A percentile compares a stretch with the other conserved stretches of the same genome.
Conservation (phyloP, 2,329 filamentous ascomycete species). For the Penicillium sumatraense region DNA sequence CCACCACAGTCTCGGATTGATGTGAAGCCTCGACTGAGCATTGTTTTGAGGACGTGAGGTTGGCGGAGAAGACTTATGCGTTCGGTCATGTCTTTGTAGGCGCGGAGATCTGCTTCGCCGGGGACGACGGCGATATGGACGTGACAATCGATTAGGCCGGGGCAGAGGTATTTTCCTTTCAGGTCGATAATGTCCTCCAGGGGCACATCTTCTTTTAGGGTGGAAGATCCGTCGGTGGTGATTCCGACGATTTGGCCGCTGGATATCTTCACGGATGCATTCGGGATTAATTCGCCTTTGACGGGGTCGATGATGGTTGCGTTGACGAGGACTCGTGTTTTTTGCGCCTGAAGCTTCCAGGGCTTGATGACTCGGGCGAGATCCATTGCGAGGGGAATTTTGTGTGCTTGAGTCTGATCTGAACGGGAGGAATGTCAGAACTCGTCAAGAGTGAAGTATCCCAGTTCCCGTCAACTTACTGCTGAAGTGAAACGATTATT, state of each 20-base stretch:
- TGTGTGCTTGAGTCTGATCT: neutral
- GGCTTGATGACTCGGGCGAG: slow-evolving; percentile 21
- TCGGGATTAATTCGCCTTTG: slow-evolving; percentile 15
- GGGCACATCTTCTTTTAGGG: neutral
- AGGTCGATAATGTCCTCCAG: slow-evolving; percentile 41
- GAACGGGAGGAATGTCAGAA: neutral
- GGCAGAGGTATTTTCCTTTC: slow-evolving; percentile 52
- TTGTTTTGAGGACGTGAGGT: slow-evolving; percentile 41
- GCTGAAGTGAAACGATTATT: neutral
- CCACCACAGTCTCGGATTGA: slow-evolving; percentile 64
- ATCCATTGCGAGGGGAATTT: slow-evolving; percentile 14
- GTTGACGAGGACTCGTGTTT: slow-evolving; percentile 15
- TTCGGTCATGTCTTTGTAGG: slow-evolving; percentile 25
- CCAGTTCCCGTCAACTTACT: no score
- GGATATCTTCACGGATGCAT: slow-evolving; percentile 21
- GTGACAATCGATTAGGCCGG: slow-evolving; percentile 59
- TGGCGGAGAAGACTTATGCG: slow-evolving; percentile 25
- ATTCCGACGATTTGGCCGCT: slow-evolving; percentile 19
- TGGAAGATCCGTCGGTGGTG: neutral
- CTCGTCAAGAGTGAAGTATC: neutral
- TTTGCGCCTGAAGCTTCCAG: slow-evolving; percentile 20
- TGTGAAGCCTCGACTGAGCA: slow-evolving; percentile 63
- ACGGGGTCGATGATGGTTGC: slow-evolving; percentile 25
- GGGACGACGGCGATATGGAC: slow-evolving; percentile 55
- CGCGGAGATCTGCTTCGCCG: slow-evolving; percentile 34